These are phyloP conservation scores for Strobilomyces dryophilus DNA, from an alignment of 768 basidiomycete species.

Conservation along the genomic window DNA sequence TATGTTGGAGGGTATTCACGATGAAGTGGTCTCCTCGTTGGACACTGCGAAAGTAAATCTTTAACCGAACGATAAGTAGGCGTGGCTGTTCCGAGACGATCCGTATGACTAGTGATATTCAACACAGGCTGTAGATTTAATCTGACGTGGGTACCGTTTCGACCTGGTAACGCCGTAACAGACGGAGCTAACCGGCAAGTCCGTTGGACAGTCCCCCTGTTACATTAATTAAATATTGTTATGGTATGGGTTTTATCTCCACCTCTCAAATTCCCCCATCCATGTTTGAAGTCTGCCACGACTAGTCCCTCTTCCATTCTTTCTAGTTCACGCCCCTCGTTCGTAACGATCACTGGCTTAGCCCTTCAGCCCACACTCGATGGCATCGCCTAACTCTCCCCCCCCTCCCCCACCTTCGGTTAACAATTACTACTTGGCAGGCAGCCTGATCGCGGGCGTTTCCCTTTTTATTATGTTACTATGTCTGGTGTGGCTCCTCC, in stretches of 20 bases:
- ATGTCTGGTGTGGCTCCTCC: conserved; percentile 35
- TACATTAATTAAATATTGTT: neutral
- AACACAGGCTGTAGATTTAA: neutral
- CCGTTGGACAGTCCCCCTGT: neutral
- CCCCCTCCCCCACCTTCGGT: neutral
- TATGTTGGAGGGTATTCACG: conserved; percentile 39
- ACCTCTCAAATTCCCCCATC: neutral
- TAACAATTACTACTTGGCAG: conserved; percentile 42
- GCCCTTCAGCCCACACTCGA: conserved; percentile 6
- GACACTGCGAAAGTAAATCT: neutral
- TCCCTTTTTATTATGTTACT: conserved; percentile 25
- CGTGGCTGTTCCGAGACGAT: neutral
- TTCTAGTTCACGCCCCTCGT: conserved; percentile 9
- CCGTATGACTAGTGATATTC: neutral
- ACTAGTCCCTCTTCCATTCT: conserved; percentile 5
- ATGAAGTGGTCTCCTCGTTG: conserved; percentile 33
- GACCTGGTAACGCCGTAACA: conserved; percentile 11
- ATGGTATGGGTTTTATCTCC: neutral
- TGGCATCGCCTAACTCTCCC: conserved; percentile 10
- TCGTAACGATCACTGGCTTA: neutral
- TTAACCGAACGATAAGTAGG: neutral
- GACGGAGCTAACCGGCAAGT: conserved; percentile 6
- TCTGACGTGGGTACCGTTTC: neutral
- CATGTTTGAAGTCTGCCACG: conserved; percentile 3
- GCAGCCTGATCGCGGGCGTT: conserved; percentile 34